Evolutionary conservation across 108 stramenopile species (phyloP).

Genomic region (Schizochytrium sp.): DNA sequence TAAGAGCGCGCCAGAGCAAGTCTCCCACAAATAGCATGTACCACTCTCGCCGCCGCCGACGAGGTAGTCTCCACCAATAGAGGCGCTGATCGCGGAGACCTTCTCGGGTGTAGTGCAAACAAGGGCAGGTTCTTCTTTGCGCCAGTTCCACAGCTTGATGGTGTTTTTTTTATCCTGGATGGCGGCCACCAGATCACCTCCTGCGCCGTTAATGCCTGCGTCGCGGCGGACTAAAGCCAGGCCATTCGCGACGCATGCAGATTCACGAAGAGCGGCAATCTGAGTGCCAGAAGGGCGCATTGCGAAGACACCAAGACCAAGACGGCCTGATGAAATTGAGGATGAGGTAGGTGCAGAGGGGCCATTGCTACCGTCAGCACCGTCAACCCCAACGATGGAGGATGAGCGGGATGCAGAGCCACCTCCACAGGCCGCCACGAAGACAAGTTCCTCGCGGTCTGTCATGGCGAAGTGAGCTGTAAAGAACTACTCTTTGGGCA

Average conservation of each 20-base stretch:
- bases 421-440: conserved; percentile 16
- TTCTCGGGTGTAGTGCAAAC: conserved; percentile 9
- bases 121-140: background rate
- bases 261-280: conserved; percentile 13
- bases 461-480: background rate
- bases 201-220: conserved; percentile 10
- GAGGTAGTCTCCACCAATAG: background rate
- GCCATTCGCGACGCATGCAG: conserved; percentile 27
- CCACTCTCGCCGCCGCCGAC: conserved; percentile 14
- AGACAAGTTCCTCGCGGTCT: background rate
- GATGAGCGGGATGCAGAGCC: background rate
- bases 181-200: conserved; percentile 41
- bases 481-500: background rate
- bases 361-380: background rate
- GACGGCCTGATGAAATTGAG: background rate
- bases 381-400: background rate
- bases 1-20: background rate
- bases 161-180: conserved; percentile 22
- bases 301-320: conserved; percentile 21
- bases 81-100: conserved; percentile 24
- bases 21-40: conserved; percentile 26
- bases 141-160: conserved; percentile 50
- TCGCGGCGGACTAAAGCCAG: conserved; percentile 11
- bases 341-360: background rate
- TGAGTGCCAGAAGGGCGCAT: background rate